A percentile compares a stretch with the other conserved stretches of the same genome.
Conservation (phyloP, 768 basidiomycete genomes). For the Suillus decipiens region DNA sequence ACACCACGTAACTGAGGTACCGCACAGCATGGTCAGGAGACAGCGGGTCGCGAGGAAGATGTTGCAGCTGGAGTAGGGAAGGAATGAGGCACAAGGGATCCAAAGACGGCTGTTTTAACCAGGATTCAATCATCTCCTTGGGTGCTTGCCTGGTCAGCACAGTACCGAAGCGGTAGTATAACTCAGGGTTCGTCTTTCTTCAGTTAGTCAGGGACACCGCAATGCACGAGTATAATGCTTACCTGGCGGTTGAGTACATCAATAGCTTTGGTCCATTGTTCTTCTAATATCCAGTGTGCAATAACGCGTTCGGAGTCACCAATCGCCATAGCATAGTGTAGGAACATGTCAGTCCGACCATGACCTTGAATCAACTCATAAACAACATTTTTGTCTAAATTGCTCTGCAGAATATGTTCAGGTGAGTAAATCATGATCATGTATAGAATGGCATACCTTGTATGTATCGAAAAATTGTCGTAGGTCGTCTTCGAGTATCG, state of each 20-base stretch:
- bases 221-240: slow-evolving; percentile 18
- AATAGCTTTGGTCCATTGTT: slow-evolving; percentile 89
- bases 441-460: slow-evolving; percentile 54
- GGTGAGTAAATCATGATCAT: slow-evolving; percentile 2
- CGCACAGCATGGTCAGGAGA: slow-evolving; percentile 86
- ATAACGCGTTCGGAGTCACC: slow-evolving; percentile 85
- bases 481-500: slow-evolving; percentile 89
- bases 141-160: slow-evolving; percentile 85
- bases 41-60: slow-evolving; percentile 67
- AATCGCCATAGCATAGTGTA: slow-evolving; percentile 82
- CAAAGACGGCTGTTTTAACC: slow-evolving; percentile 80
- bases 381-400: slow-evolving; percentile 81
- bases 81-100: slow-evolving; percentile 88
- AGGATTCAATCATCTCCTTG: slow-evolving; percentile 89
- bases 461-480: slow-evolving; percentile 93
- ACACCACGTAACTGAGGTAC: slow-evolving; percentile 84
- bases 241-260: slow-evolving; percentile 91
- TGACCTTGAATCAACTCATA: slow-evolving; percentile 95
- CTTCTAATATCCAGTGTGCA: slow-evolving; percentile 90
- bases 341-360: slow-evolving; percentile 88
- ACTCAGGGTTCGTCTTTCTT: slow-evolving; percentile 71
- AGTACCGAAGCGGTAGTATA: slow-evolving; percentile 92
- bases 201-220: slow-evolving; percentile 11
- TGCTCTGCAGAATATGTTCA: slow-evolving; percentile 50
- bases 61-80: slow-evolving; percentile 80